Evolutionary conservation across 2,329 filamentous ascomycete species (phyloP), one percentile per base, ranked within the genome.

Genomic region (Lizonia empirigonia): DNA sequence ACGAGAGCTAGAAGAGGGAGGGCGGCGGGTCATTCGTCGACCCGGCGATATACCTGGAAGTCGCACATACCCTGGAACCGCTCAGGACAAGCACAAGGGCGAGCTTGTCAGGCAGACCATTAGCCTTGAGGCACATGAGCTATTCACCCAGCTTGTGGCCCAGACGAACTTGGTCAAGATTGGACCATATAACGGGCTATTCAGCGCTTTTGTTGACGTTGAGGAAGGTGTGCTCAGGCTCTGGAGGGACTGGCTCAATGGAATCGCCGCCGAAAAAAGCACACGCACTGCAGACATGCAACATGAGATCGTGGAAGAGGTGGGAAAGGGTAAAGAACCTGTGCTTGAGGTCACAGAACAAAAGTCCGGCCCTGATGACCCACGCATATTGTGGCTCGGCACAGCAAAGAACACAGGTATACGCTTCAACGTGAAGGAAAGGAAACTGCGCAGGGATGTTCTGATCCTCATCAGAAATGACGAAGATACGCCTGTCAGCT

Each of bases 71-170:
- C 62, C 66, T 6, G 65, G 65, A 1, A 64, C 64, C 7, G 56
- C 58, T 13, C 55, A 59, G 44, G 68, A 69, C 36, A 60, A 50
- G 19, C 62, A 65, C 47, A 60, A 67, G 23, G 72, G 75, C 22
- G 75, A 80, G 20, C 70, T 77, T 7, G 82, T 87, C 1, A 80
- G 76, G 12, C 82, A 88, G 51, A 82, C 81, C 7, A 68, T 93
- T 33, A 77, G 78, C 36, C 76, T 94, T 1, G 89, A 92, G 58
- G 81, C 81, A 1, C 81, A 84, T 55, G 89, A 91, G 71, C 75
- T 85, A 15, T 92, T 93, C 67, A 85, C 86, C 1, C 89, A 94
- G 72, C 79, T 94, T 9, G 88, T 87, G 66, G 82, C 84, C 5
- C 78, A 84, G 19, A 83, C 83, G 7, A 89, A 86, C 63, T 72